Evolutionary conservation across 352 stramenopile species (phyloP).

Genomic region (Ophiocytium majus): DNA sequence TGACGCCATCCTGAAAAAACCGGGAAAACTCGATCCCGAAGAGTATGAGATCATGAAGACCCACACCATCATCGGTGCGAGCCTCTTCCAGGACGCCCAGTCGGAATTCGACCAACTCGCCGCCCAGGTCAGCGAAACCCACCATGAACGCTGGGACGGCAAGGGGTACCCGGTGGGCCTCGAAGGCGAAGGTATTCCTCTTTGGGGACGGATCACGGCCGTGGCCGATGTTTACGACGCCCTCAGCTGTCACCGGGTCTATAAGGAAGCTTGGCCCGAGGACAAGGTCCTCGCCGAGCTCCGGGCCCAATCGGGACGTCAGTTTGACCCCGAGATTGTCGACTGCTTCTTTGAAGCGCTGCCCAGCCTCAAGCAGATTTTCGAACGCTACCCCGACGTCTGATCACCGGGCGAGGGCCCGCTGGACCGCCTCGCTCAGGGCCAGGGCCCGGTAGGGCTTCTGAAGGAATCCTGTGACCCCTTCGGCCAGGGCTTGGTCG

Average conservation of each 20-base stretch:
- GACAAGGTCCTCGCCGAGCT: background rate
- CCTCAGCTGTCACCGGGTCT: background rate
- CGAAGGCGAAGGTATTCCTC: background rate
- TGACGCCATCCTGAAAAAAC: slow-evolving; percentile 1
- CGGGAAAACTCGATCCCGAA: background rate
- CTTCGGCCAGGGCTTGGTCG: too few relatives aligned
- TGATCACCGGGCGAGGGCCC: too few relatives aligned
- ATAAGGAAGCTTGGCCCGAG: background rate
- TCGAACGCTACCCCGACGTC: too few relatives aligned
- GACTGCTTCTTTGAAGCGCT: too few relatives aligned
- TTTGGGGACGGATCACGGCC: background rate
- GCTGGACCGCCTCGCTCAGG: too few relatives aligned
- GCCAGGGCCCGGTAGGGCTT: too few relatives aligned
- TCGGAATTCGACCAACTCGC: background rate
- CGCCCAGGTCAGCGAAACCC: background rate
- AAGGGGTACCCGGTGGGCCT: background rate
- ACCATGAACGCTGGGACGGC: background rate
- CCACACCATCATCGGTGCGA: background rate
- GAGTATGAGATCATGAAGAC: slow-evolving; percentile 9
- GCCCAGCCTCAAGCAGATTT: too few relatives aligned
- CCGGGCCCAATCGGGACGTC: too few relatives aligned
- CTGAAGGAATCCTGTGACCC: too few relatives aligned
- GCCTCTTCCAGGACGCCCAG: background rate
- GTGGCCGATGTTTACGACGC: background rate
- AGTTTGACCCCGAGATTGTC: too few relatives aligned